Conservation (phyloP, 192 early-diverging fungal genomes). For the Entomortierella chlamydospora region DNA sequence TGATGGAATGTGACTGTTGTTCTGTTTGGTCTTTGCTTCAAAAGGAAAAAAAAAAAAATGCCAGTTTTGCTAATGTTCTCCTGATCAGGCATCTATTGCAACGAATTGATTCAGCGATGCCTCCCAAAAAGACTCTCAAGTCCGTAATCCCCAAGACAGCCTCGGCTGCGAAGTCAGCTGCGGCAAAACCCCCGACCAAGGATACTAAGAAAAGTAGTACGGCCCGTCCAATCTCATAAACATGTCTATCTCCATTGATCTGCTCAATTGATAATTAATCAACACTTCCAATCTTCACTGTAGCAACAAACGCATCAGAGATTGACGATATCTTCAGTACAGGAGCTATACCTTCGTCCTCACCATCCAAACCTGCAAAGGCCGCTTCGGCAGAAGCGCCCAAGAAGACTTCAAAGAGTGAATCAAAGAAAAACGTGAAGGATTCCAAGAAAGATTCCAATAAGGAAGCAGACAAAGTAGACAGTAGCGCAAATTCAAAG, state of each 20-base stretch:
- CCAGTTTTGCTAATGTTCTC: background rate
- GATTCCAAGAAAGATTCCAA: background rate
- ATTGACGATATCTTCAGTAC: slow-evolving; percentile 53
- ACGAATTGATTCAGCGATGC: slow-evolving; percentile 14
- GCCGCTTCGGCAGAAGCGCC: background rate
- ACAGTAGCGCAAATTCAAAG: background rate
- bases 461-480: background rate
- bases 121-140: slow-evolving; percentile 48
- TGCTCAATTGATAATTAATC: too few relatives aligned
- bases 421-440: background rate
- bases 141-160: slow-evolving; percentile 29
- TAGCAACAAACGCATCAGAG: slow-evolving; percentile 37
- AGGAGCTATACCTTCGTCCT: slow-evolving; percentile 15
- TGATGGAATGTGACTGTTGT: background rate
- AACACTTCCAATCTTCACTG: background rate
- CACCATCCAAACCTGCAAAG: slow-evolving; percentile 5
- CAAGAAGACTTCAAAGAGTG: background rate
- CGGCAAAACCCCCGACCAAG: background rate
- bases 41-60: slow-evolving; percentile 4
- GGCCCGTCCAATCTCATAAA: background rate
- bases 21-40: background rate
- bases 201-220: slow-evolving; percentile 22
- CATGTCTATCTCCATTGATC: background rate
- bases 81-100: slow-evolving; percentile 5
- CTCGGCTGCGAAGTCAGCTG: slow-evolving; percentile 4